A percentile compares a stretch with the other conserved stretches of the same genome.
Evolutionary conservation across 352 stramenopile species (phyloP).

Genomic region (Phytophthora niederhauseri): DNA sequence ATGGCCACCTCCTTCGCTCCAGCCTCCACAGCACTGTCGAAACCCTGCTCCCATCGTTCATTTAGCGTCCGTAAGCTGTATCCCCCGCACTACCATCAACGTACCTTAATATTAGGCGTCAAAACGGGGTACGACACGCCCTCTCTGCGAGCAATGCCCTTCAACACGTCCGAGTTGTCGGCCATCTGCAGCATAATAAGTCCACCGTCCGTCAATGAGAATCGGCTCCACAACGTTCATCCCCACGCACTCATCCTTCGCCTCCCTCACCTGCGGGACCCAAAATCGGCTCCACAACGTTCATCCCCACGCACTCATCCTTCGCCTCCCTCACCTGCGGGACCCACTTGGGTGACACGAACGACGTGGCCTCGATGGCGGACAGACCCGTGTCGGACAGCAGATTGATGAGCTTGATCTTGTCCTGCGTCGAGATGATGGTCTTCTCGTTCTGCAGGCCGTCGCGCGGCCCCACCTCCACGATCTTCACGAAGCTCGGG

Average conservation of each 20-base stretch:
- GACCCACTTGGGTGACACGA: conserved; percentile 98
- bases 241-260: background rate
- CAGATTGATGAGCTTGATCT: conserved; percentile 92
- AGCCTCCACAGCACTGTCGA: conserved; percentile 86
- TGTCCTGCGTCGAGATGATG: conserved; percentile 88
- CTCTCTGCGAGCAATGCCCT: conserved; percentile 72
- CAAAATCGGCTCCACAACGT: conserved; percentile 52
- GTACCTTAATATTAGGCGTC: conserved; percentile 93
- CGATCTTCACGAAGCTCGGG: conserved; percentile 88
- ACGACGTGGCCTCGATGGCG: conserved; percentile 94
- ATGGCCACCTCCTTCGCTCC: conserved; percentile 95
- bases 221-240: background rate
- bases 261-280: conserved; percentile 87
- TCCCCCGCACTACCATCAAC: background rate
- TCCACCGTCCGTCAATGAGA: conserved; percentile 6
- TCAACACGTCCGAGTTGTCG: conserved; percentile 91
- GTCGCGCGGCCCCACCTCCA: conserved; percentile 96
- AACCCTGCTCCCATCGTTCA: conserved; percentile 51
- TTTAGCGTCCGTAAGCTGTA: background rate
- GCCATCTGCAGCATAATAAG: conserved; percentile 85
- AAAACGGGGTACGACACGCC: conserved; percentile 92
- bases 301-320: background rate
- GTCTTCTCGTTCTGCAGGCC: conserved; percentile 96
- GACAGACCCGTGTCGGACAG: conserved; percentile 90
- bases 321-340: conserved; percentile 67